Percentiles rank a stretch among this genome's conserved stretches.
These are phyloP conservation scores for Coleophoma cylindrospora DNA, from an alignment of 2,329 filamentous ascomycete genomes.

Conservation along the genomic window DNA sequence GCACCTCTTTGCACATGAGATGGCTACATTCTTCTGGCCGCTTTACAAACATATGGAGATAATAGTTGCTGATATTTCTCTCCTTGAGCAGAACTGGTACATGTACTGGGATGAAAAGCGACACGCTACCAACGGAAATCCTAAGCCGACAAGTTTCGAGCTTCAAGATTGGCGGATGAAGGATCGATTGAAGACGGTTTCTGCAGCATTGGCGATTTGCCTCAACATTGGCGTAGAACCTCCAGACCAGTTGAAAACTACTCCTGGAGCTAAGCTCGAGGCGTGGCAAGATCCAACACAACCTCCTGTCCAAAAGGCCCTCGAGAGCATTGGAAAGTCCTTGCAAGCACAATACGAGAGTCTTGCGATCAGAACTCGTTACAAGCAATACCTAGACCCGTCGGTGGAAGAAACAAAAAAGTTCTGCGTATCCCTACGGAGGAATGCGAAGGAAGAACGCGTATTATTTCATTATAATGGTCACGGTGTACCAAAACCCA, in stretches of 20 bases:
- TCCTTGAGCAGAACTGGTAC: conserved; percentile 74
- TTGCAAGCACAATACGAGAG: conserved; percentile 97
- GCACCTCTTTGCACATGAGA: too few relatives aligned
- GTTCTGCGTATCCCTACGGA: conserved; percentile 82
- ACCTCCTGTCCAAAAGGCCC: conserved; percentile 73
- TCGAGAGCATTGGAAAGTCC: conserved; percentile 93
- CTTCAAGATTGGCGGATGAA: conserved; percentile 97
- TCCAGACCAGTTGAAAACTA: conserved; percentile 94
- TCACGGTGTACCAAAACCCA: conserved; percentile 93
- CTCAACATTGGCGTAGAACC: conserved; percentile 97
- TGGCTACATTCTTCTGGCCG: too few relatives aligned
- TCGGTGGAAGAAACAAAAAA: conserved; percentile 97
- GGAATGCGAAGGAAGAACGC: conserved; percentile 92
- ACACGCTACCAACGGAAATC: conserved; percentile 89
- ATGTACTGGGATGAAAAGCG: conserved; percentile 99
- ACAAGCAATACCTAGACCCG: conserved; percentile 94
- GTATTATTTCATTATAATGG: conserved; percentile 99
- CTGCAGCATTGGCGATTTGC: conserved; percentile 88
- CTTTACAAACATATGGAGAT: too few relatives aligned
- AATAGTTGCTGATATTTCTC: conserved; percentile 12
- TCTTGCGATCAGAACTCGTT: conserved; percentile 88
- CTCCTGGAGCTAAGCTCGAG: conserved; percentile 86
- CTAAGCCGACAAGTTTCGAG: conserved; percentile 60
- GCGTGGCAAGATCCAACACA: conserved; percentile 93
- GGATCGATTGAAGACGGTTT: conserved; percentile 93